phyloP scores from a whole-genome alignment of 2,329 filamentous ascomycete genomes.

The Delphinella strobiligena region DNA sequence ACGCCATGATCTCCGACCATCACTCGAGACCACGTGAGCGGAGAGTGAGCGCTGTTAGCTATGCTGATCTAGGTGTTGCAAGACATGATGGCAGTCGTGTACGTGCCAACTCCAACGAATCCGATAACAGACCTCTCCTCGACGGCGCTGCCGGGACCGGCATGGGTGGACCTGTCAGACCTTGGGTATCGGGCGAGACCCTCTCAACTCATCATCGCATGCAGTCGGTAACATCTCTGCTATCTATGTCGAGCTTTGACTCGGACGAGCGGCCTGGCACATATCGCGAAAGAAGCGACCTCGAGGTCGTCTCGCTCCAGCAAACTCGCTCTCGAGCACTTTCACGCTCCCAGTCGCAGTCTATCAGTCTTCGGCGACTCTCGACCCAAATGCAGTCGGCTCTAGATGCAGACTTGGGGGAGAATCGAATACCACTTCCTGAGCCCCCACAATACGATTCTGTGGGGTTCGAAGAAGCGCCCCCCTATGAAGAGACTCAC shows the following conservation, averaged over 20 bases:
- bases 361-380: constrained; percentile 5
- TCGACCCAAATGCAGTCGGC: constrained; percentile 2
- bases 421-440: constrained; percentile 16
- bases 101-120: constrained; percentile 60
- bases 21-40: constrained; percentile 50
- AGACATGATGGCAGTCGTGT: constrained; percentile 66
- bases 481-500: constrained; percentile 24
- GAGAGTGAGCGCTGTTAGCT: constrained; percentile 63
- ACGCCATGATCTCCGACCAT: constrained; percentile 44
- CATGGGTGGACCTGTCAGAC: constrained; percentile 16
- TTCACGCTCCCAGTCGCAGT: constrained; percentile 14
- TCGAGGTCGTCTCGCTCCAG: constrained; percentile 30
- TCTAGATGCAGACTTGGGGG: constrained; percentile 19
- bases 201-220: constrained; percentile 28
- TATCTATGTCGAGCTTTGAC: constrained; percentile 23
- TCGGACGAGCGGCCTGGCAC: constrained; percentile 12
- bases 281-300: constrained; percentile 27
- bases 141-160: constrained; percentile 58
- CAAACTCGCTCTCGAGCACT: constrained; percentile 21
- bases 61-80: constrained; percentile 63
- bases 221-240: constrained; percentile 29
- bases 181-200: constrained; percentile 17
- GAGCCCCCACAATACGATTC: constrained; percentile 24
- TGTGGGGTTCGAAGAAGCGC: constrained; percentile 32
- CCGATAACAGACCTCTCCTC: constrained; percentile 58